Evolutionary conservation across 169 alveolate species (phyloP).

Genomic region (Ichthyophthirius multifiliis): DNA sequence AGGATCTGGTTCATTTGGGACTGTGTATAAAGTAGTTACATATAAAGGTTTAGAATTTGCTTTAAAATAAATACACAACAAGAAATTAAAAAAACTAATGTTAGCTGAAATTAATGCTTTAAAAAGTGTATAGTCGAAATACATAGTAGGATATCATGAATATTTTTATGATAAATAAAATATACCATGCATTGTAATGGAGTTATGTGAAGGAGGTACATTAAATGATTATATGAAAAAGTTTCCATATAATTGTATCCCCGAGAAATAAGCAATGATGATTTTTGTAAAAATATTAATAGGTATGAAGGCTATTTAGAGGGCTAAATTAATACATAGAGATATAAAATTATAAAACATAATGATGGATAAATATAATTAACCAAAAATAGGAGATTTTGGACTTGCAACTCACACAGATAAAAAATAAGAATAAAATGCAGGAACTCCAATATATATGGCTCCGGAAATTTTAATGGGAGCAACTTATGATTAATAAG

Average conservation of each 20-base stretch:
- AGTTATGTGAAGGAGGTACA: constrained; percentile 73
- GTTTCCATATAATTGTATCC: not conserved
- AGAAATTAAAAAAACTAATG: constrained; percentile 1
- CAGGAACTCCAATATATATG: constrained; percentile 74
- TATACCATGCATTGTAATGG: constrained; percentile 72
- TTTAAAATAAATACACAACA: not conserved
- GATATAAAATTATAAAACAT: constrained; percentile 87
- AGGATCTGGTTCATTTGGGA: constrained; percentile 30
- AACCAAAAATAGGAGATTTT: constrained; percentile 82
- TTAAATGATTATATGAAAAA: constrained; percentile 62
- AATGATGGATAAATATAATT: constrained; percentile 59
- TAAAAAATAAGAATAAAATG: not conserved
- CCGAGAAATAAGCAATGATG: constrained; percentile 47
- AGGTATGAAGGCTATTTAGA: constrained; percentile 61
- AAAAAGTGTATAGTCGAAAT: constrained; percentile 43
- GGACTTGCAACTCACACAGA: constrained; percentile 63
- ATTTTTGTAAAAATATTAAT: constrained; percentile 26
- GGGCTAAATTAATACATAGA: constrained; percentile 71
- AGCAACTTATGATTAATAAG: constrained; percentile 58
- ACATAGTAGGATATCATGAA: constrained; percentile 73
- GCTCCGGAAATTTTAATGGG: constrained; percentile 73
- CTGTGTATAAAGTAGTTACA: constrained; percentile 3
- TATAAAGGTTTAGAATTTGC: constrained; percentile 26
- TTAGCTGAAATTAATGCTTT: not conserved
- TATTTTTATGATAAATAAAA: constrained; percentile 83